Evolutionary conservation across 1,139 yeast genomes (phyloP), one percentile per base, ranked within the genome.

Genomic region (Yamadazyma diddensiae): DNA sequence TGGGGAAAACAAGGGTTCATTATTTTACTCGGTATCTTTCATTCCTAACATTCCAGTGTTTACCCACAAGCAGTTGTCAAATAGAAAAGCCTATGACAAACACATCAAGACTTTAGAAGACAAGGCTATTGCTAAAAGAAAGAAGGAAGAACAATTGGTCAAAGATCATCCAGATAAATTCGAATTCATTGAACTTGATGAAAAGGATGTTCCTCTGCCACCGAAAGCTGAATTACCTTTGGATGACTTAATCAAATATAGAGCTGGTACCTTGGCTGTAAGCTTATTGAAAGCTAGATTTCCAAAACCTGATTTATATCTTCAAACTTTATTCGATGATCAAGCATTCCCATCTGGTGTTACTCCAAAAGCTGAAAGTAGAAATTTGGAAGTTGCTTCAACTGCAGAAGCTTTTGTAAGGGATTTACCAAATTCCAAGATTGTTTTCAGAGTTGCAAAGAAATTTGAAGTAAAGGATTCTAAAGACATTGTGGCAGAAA

Each of bases 251-350:
- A 46, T 78, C 29, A 53, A 67, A 29, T 69, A 73, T 50, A 72
- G 81, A 47, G 70, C 85, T 20, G 94, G 94, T 61, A 68, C 72
- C 29, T 53, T 82, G 32, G 68, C 71, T 23, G 71, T 80, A 26
- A 75, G 75, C 45, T 41, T 82, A 19, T 36, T 69, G 14, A 52
- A 59, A 15, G 88, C 83, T 36, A 52, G 53, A 16, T 64, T 80
- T 37, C 55, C 61, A 24, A 67, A 61, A 38, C 57, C 75, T 2
- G 78, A 73, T 32, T 56, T 71, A 9, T 75, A 56, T 44, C 62
- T 82, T 24, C 85, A 81, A 39, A 58, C 77, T 5, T 61, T 79
- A 35, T 69, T 82, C 43, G 94, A 83, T 55, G 90, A 82, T 46
- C 66, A 67, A 28, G 67, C 71, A 1, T 71, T 65, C 35, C 86